Conservation (phyloP, 2,329 filamentous ascomycete genomes). For the Aaosphaeria arxii region DNA sequence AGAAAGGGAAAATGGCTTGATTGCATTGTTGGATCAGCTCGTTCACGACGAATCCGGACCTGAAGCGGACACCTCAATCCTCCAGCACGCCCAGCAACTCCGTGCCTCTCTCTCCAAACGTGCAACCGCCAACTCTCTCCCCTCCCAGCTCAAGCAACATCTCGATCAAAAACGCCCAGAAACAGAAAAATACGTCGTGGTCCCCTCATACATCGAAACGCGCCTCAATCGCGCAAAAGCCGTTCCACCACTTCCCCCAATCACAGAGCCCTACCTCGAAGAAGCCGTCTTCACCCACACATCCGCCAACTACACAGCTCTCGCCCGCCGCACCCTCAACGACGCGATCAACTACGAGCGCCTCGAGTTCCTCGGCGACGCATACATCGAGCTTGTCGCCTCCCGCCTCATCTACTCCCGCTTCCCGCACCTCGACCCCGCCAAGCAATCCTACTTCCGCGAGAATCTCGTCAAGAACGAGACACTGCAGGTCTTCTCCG, state of each 20-base stretch:
- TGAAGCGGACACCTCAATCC: slow-evolving; percentile 20
- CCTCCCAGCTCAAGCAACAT: slow-evolving; percentile 46
- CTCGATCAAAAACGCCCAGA: slow-evolving; percentile 16
- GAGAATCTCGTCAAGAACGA: slow-evolving; percentile 79
- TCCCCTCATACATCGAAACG: slow-evolving; percentile 26
- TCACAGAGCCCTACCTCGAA: slow-evolving; percentile 59
- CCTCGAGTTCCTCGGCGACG: slow-evolving; percentile 86
- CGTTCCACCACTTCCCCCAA: slow-evolving; percentile 59
- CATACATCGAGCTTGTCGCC: slow-evolving; percentile 75
- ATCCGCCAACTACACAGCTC: slow-evolving; percentile 13
- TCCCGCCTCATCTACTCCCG: slow-evolving; percentile 72
- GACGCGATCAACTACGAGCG: slow-evolving; percentile 64
- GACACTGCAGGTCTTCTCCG: slow-evolving; percentile 68
- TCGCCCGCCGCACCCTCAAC: slow-evolving; percentile 4
- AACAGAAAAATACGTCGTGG: slow-evolving; percentile 10
- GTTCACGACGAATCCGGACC: slow-evolving; percentile 22
- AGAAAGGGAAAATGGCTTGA: slow-evolving; percentile 28
- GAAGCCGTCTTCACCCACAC: slow-evolving; percentile 65
- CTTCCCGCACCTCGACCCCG: slow-evolving; percentile 63
- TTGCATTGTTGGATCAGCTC: slow-evolving; percentile 28
- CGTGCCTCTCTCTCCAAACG: slow-evolving; percentile 22
- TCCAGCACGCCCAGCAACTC: slow-evolving; percentile 27
- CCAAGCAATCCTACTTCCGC: slow-evolving; percentile 70
- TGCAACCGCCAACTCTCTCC: slow-evolving; percentile 27
- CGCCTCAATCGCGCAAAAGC: slow-evolving; percentile 27